phyloP scores from a whole-genome alignment of 2,329 filamentous ascomycete species.

The Graphium sp. region DNA sequence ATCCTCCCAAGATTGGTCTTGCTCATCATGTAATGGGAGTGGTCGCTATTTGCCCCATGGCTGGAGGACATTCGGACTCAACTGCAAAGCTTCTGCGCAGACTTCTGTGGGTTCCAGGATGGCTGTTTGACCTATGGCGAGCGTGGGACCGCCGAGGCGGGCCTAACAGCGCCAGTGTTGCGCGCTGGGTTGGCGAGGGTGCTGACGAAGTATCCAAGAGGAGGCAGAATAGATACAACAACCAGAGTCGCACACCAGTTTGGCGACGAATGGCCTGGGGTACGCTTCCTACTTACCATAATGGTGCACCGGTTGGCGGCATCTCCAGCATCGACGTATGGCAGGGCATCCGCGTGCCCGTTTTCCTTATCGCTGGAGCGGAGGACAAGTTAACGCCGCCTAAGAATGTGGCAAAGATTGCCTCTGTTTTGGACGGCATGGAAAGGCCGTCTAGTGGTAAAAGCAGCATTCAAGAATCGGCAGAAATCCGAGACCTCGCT shows the following conservation, averaged over 20 bases:
- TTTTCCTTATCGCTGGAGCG: conserved; percentile 66
- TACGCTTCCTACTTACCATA: conserved; percentile 41
- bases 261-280: conserved; percentile 72
- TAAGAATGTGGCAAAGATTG: conserved; percentile 52
- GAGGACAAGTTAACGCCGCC: conserved; percentile 63
- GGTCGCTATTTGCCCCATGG: conserved; percentile 65
- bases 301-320: conserved; percentile 38
- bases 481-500: not conserved
- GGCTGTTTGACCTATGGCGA: conserved; percentile 62
- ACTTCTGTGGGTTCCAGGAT: conserved; percentile 51
- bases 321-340: conserved; percentile 56
- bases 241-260: conserved; percentile 65
- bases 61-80: conserved; percentile 41
- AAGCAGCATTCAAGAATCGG: not conserved
- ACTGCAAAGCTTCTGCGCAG: conserved; percentile 25
- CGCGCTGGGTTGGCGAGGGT: conserved; percentile 53
- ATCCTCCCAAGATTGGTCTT: conserved; percentile 30
- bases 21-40: conserved; percentile 54
- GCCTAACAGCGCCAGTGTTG: conserved; percentile 58
- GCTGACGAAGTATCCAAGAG: conserved; percentile 49
- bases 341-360: conserved; percentile 53
- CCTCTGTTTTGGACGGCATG: conserved; percentile 5
- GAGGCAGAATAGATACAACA: conserved; percentile 61
- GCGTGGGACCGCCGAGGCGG: conserved; percentile 68
- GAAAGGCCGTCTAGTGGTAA: conserved; percentile 1